Evolutionary conservation across 148 eudicot genomes (phyloP).

Genomic region (Vaccinium vitisidaea): DNA sequence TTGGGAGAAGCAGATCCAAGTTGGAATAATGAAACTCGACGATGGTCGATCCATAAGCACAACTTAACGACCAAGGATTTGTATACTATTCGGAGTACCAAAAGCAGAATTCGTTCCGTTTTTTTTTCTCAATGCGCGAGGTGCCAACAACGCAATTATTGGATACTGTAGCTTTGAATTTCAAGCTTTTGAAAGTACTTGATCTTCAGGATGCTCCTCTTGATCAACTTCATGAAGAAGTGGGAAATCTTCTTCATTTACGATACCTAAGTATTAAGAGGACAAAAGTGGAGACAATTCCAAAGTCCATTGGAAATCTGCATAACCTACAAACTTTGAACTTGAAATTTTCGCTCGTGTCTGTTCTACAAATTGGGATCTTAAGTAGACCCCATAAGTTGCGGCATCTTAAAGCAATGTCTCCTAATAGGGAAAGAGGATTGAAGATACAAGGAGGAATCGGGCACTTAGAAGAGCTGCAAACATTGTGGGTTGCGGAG

Average conservation of each 20-base stretch:
- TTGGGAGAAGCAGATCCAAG: not conserved
- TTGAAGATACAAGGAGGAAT: not conserved
- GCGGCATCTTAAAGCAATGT: not conserved
- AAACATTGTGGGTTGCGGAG: not conserved
- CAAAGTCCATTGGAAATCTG: slow-evolving; percentile 3
- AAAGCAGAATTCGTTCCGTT: not conserved
- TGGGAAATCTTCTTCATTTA: not conserved
- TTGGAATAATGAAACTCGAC: not conserved
- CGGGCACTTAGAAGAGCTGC: slow-evolving; percentile 2
- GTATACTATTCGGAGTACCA: not conserved
- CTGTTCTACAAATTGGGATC: slow-evolving; percentile 3
- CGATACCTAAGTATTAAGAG: not conserved
- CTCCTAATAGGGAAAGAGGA: not conserved
- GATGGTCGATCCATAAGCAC: not conserved
- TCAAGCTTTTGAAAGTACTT: not conserved
- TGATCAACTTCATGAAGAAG: not conserved
- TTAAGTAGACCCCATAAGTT: not conserved
- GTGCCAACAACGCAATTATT: not conserved
- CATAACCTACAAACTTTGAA: slow-evolving; percentile 6
- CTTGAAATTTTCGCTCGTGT: not conserved
- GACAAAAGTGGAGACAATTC: not conserved
- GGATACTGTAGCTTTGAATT: not conserved
- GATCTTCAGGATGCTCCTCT: not conserved
- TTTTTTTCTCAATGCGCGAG: not conserved
- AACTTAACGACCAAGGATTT: not conserved